These are phyloP conservation scores for Henckelia pumila DNA, from an alignment of 257 asterid genomes.

Conservation along the genomic window DNA sequence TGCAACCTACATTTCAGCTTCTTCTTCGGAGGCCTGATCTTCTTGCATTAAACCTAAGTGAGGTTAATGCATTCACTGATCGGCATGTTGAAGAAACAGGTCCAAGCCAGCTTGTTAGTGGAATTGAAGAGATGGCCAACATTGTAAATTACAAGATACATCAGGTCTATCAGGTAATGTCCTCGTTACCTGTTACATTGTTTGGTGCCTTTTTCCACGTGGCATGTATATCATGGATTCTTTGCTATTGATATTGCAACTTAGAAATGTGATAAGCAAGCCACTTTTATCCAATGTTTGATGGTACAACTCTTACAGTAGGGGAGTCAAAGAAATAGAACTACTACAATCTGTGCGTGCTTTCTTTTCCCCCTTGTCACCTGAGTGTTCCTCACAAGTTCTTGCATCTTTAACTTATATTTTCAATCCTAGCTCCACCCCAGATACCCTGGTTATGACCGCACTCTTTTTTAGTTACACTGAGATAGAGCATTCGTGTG, in stretches of 20 bases:
- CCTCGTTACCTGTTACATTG: slow-evolving; percentile 7
- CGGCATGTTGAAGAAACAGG: slow-evolving; percentile 80
- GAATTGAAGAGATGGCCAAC: slow-evolving; percentile 73
- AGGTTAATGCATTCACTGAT: slow-evolving; percentile 57
- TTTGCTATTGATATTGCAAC: background rate
- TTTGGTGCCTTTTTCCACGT: background rate
- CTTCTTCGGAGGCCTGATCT: slow-evolving; percentile 81
- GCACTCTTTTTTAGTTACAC: background rate
- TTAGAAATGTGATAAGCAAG: background rate
- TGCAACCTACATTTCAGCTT: slow-evolving; percentile 85
- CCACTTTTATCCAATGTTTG: background rate
- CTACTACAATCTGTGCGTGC: background rate
- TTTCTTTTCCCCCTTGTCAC: background rate
- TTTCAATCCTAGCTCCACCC: background rate
- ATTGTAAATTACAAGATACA: slow-evolving; percentile 78
- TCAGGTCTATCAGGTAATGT: slow-evolving; percentile 65
- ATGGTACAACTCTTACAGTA: background rate
- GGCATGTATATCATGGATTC: background rate
- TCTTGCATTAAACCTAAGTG: slow-evolving; percentile 70
- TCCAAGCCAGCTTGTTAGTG: slow-evolving; percentile 53
- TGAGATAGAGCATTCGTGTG: background rate
- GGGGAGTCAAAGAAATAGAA: background rate
- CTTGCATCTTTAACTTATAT: no score
- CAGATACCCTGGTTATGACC: background rate
- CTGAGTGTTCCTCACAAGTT: background rate